Evolutionary conservation across 805 yeast genomes (phyloP), one percentile per base, ranked within the genome.

Genomic region (Sporopachydermia lactativora): DNA sequence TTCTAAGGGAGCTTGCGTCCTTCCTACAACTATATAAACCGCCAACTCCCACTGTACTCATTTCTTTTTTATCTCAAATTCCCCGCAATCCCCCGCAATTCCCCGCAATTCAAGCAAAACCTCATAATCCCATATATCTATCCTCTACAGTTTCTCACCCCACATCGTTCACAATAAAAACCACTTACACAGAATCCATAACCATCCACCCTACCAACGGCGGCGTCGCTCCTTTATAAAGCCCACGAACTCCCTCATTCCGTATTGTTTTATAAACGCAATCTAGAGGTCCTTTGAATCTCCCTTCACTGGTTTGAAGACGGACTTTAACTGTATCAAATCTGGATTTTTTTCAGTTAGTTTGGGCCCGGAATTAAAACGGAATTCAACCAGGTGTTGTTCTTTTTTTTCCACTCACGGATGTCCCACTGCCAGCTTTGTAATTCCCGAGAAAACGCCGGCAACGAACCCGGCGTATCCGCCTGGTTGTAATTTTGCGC

Each of bases 181-280:
- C 11, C 13, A 34, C 53, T 34, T 40, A 52, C 39, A 84, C 84
- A 3, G 88, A 76, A 54, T 86, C 96, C 95, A 86, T 86, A 46
- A 81, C 59, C 49, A 86, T 84, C 96, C 96, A 86, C 1, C 96
- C 96, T 15, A 83, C 74, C 47, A 86, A 65, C 1, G 96, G 96
- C 3, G 96, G 96, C 0, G 95, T 83, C 48, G 86, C 84, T 0
- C 96, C 96, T 49, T 85, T 75, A 55, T 84, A 86, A 41, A 86
- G 72, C 1, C 95, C 96, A 28, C 68, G 59, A 3, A 78, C 46
- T 3, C 96, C 96, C 55, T 86, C 95, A 18, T 76, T 72, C 45
- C 62, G 64, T 17, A 81, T 53, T 0, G 96, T 86, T 53, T 81
- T 75, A 50, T 65, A 49, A 3, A 82, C 76, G 57, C 95, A 83